Percentiles rank a stretch among this genome's conserved stretches.
These are phyloP conservation scores for Solanum sitiens DNA, from an alignment of 257 asterid genomes.

Conservation along the genomic window DNA sequence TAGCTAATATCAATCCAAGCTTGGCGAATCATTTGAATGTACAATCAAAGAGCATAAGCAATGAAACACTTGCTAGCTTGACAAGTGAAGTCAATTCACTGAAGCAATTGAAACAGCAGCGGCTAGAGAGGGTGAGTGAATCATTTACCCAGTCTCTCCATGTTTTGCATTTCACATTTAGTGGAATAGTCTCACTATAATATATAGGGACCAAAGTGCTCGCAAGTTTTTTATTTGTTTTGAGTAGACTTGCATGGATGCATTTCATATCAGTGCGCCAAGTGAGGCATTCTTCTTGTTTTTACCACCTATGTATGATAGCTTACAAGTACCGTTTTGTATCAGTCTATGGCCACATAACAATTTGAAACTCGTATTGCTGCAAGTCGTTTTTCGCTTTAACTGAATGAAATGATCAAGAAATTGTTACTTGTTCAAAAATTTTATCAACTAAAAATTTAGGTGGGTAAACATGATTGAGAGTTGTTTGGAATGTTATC, in stretches of 20 bases:
- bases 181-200: background rate
- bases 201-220: background rate
- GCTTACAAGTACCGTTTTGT: background rate
- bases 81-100: conserved; percentile 43
- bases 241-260: background rate
- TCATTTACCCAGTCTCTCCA: background rate
- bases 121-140: conserved; percentile 51
- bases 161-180: background rate
- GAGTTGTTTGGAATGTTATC: background rate
- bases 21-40: conserved; percentile 27
- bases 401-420: background rate
- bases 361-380: background rate
- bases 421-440: background rate
- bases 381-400: background rate
- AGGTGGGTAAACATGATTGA: background rate
- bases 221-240: background rate
- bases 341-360: background rate
- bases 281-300: background rate
- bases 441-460: background rate
- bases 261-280: background rate
- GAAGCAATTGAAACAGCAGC: conserved; percentile 54
- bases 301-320: background rate
- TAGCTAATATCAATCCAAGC: conserved; percentile 57
- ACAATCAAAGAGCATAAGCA: conserved; percentile 58
- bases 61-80: conserved; percentile 59